Evolutionary conservation across 2,329 filamentous ascomycete species (phyloP), one percentile per base, ranked within the genome.

Genomic region (Gliomastix tumulicola): DNA sequence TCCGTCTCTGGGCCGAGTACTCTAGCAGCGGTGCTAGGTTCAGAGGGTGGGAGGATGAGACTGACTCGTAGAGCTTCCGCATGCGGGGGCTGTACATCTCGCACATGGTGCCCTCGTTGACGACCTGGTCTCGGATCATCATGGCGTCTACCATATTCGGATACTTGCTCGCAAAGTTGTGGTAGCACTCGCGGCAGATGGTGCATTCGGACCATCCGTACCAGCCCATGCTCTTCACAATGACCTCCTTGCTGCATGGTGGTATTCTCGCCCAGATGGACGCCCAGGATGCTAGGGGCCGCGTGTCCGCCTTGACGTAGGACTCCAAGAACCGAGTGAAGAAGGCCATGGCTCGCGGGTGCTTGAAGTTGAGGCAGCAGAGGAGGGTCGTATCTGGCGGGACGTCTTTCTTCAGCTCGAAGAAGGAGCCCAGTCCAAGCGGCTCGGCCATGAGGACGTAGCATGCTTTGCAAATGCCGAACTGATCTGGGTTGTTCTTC

Each of bases 111-210:
- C 40, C 39, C 2, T 34, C 35, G 11, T 47, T 31, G 1, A 50
- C 41, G 3, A 39, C 22, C 3, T 39, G 34, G 6, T 55, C 50
- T 2, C 43, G 44, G 13, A 61, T 42, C 3, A 44, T 43, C 48
- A 61, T 62, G 3, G 42, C 37, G 19, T 41, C 21, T 9, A 56
- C 58, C 0, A 63, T 41, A 1, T 41, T 30, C 0, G 49, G 51
- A 1, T 49, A 49, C 25, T 47, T 47, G 3, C 11, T 3, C 15
- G 53, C 53, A 23, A 62, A 60, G 10, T 53, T 50, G 21, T 46
- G 39, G 34, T 60, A 58, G 35, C 61, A 63, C 13, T 60, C 54
- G 7, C 57, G 54, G 23, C 61, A 63, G 23, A 64, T 55, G 16
- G 36, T 50, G 44, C 45, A 56, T 25, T 54, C 49, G 5, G 39